Evolutionary conservation across 148 eudicot species (phyloP).

Genomic region (Pharnaceum exiguum): DNA sequence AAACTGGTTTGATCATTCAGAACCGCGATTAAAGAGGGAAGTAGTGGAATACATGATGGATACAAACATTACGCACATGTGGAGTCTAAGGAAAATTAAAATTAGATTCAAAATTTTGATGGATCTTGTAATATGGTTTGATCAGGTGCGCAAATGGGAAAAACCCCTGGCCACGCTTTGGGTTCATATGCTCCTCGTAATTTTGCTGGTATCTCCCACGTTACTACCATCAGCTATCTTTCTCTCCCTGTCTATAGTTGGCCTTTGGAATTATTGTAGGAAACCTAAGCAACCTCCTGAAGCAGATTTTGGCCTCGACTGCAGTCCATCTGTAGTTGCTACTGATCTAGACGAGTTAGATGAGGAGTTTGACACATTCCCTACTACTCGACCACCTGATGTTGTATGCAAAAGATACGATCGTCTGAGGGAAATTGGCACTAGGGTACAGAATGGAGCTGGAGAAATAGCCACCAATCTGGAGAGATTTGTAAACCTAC

Average conservation of each 20-base stretch:
- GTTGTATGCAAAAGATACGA: conserved; percentile 70
- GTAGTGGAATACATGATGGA: conserved; percentile 88
- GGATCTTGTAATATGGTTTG: conserved; percentile 61
- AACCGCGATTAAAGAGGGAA: conserved; percentile 75
- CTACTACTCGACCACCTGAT: conserved; percentile 51
- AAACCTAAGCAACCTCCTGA: conserved; percentile 36
- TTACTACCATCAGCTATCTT: conserved; percentile 63
- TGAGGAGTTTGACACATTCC: conserved; percentile 85
- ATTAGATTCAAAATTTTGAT: conserved; percentile 74
- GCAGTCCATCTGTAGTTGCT: conserved; percentile 48
- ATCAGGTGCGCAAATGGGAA: conserved; percentile 60
- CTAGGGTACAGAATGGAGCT: conserved; percentile 68
- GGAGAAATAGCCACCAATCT: conserved; percentile 92
- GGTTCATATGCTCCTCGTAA: conserved; percentile 55
- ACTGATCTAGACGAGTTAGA: conserved; percentile 67
- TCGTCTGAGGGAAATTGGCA: conserved; percentile 67
- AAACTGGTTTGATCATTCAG: conserved; percentile 60
- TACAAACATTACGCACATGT: conserved; percentile 69
- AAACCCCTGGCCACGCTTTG: conserved; percentile 74
- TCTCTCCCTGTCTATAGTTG: conserved; percentile 66
- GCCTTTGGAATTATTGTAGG: conserved; percentile 52
- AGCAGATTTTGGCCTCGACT: conserved; percentile 62
- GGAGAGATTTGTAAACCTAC: conserved; percentile 72
- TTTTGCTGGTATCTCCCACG: conserved; percentile 61
- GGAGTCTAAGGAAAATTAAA: conserved; percentile 89